A percentile compares a stretch with the other conserved stretches of the same genome.
phyloP scores from a whole-genome alignment of 768 basidiomycete genomes.

The Leccinum longicurvipes region DNA sequence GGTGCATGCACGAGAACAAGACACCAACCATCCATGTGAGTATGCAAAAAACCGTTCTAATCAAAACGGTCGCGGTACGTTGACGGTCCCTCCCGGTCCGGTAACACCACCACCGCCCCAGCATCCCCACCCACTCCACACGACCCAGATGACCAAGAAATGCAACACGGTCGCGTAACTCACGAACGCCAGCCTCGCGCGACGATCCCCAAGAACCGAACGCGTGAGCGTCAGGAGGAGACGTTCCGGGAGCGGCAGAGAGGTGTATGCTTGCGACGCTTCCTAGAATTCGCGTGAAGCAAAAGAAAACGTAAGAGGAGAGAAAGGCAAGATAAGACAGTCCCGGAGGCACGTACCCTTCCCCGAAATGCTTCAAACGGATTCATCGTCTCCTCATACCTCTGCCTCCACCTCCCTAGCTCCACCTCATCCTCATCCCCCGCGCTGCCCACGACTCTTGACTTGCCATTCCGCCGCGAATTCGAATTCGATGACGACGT shows the following conservation, averaged over 20 bases:
- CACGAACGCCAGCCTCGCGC: constrained; percentile 87
- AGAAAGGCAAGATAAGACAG: background rate
- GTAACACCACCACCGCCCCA: constrained; percentile 47
- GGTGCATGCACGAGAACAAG: background rate
- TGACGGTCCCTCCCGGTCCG: background rate
- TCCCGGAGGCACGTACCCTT: constrained; percentile 54
- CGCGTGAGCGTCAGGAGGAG: constrained; percentile 83
- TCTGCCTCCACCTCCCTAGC: constrained; percentile 82
- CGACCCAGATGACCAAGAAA: constrained; percentile 74
- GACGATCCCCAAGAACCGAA: constrained; percentile 82
- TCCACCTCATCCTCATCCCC: constrained; percentile 48
- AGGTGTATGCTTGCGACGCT: constrained; percentile 89
- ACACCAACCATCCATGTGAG: no score
- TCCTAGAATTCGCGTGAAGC: constrained; percentile 53
- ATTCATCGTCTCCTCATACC: constrained; percentile 97
- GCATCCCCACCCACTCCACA: constrained; percentile 58
- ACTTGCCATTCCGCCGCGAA: constrained; percentile 3
- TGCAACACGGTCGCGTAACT: constrained; percentile 82
- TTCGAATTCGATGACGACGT: constrained; percentile 12
- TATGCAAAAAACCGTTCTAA: background rate
- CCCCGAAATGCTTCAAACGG: constrained; percentile 98
- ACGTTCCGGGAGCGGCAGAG: constrained; percentile 88
- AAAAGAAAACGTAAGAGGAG: background rate
- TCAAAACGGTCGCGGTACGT: constrained; percentile 18
- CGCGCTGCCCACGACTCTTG: background rate